Base-by-base conservation (phyloP, 331 rosid genomes). In the Rosa hybrid region DNA sequence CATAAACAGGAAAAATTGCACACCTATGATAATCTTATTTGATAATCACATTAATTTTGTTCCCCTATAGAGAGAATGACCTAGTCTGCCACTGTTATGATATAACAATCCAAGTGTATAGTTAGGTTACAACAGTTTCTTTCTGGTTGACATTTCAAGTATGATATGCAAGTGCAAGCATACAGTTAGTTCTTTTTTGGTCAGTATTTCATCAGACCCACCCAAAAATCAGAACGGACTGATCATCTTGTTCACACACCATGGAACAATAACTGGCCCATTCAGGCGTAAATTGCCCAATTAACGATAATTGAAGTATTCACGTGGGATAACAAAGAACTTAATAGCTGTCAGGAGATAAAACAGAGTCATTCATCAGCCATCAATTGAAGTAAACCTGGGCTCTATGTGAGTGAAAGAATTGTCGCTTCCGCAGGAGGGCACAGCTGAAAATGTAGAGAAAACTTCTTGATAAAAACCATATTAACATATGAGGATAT, bases 351-450 rank as follows among this genome's bases (percentile, higher is more conserved):
- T 30, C 20, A 4, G 50, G 51, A 18, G 21, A 30, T 18, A 7
- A 74, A 39, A 39, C 7, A 7, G 16, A 46, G 50, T 34, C 39
- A 34, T 6, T 77, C 50, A 48, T 63, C 62, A 49, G 14, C 1
- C 64, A 77, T 65, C 21, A 17, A 41, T 8, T 56, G 38, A 68
- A 34, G 45, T 81, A 80, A 67, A 94, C 98, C 98, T 89, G 96
- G 65, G 85, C 82, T 80, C 80, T 92, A 83, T 81, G 94, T n/a
- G 98, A 94, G 82, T 94, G 98, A 84, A 86, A 89, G 81, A 90
- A 94, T 53, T 81, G 77, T 50, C 92, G 87, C 90, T 86, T 89
- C 83, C 82, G 70, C 86, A 87, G 73, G 79, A 75, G 84, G 78
- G 84, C 81, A 88, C 81, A 53, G 72, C 98, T 94, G 91, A 74